These are phyloP conservation scores for Hymenoscyphus fructigenus DNA, from an alignment of 2,329 filamentous ascomycete species.

Conservation along the genomic window DNA sequence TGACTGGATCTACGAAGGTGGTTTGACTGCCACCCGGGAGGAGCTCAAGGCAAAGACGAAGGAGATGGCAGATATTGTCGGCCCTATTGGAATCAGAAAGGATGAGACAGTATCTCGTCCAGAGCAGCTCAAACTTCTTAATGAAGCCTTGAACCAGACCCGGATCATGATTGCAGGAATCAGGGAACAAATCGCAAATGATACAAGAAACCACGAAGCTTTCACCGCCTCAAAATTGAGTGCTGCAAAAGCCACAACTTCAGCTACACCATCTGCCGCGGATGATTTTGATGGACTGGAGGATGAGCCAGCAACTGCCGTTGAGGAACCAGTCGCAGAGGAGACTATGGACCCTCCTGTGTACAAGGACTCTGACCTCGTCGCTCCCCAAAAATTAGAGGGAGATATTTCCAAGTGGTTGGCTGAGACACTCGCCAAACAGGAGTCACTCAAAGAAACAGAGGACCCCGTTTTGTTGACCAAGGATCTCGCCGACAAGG, in stretches of 20 bases:
- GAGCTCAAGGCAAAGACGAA: conserved; percentile 76
- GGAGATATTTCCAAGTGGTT: conserved; percentile 72
- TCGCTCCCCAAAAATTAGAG: conserved; percentile 60
- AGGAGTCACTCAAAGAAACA: conserved; percentile 66
- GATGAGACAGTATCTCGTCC: conserved; percentile 72
- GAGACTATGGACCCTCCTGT: conserved; percentile 60
- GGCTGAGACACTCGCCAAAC: conserved; percentile 65
- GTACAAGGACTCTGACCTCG: conserved; percentile 73
- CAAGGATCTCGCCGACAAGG: conserved; percentile 69
- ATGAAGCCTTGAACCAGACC: conserved; percentile 70
- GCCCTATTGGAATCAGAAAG: conserved; percentile 73
- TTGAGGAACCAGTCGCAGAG: conserved; percentile 38
- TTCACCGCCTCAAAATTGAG: conserved; percentile 47
- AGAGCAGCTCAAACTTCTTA: conserved; percentile 63
- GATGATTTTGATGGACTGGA: conserved; percentile 72
- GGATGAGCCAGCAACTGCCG: conserved; percentile 54
- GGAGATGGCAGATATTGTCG: conserved; percentile 72
- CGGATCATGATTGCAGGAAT: conserved; percentile 69
- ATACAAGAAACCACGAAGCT: conserved; percentile 57
- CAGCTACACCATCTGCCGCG: conserved; percentile 44
- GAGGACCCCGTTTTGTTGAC: conserved; percentile 74
- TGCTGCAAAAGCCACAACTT: conserved; percentile 38
- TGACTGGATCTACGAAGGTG: conserved; percentile 91
- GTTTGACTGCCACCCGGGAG: conserved; percentile 71
- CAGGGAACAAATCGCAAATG: conserved; percentile 70